phyloP scores from a whole-genome alignment of 2,329 filamentous ascomycete species.

The Apiospora kogelbergensis region DNA sequence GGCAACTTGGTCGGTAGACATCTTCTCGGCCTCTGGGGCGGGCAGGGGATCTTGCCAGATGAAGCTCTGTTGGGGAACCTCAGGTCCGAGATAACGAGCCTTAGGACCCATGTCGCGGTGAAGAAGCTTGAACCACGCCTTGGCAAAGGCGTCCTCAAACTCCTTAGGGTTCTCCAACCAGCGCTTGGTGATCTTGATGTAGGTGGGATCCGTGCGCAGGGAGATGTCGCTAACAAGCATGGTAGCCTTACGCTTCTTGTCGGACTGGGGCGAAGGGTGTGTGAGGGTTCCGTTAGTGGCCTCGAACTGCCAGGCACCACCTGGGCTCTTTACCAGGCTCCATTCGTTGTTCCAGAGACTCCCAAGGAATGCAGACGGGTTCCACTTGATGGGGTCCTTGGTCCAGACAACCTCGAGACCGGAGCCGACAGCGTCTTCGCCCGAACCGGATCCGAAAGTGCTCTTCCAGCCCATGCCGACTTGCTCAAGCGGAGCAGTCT shows the following conservation, averaged over 20 bases:
- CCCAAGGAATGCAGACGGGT: slow-evolving; percentile 58
- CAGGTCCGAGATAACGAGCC: slow-evolving; percentile 70
- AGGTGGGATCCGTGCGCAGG: slow-evolving; percentile 68
- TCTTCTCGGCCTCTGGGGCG: slow-evolving; percentile 51
- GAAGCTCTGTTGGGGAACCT: slow-evolving; percentile 68
- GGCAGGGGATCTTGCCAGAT: slow-evolving; percentile 77
- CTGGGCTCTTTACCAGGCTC: slow-evolving; percentile 74
- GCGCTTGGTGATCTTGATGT: slow-evolving; percentile 73
- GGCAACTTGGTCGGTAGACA: slow-evolving; percentile 64
- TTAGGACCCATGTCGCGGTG: slow-evolving; percentile 78
- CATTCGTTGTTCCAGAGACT: slow-evolving; percentile 79
- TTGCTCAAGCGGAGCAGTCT: slow-evolving; percentile 60
- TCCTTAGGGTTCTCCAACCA: slow-evolving; percentile 69
- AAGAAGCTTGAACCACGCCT: slow-evolving; percentile 81
- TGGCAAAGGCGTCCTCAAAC: slow-evolving; percentile 67
- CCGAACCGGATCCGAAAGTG: slow-evolving; percentile 63
- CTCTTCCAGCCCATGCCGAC: slow-evolving; percentile 76
- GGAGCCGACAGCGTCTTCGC: slow-evolving; percentile 71
- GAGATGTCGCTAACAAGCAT: slow-evolving; percentile 78
- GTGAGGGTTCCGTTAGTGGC: slow-evolving; percentile 66
- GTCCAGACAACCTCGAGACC: slow-evolving; percentile 82
- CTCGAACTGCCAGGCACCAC: slow-evolving; percentile 75
- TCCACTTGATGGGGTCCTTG: slow-evolving; percentile 73
- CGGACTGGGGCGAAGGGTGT: slow-evolving; percentile 68
- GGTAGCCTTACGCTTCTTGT: slow-evolving; percentile 70